Evolutionary conservation across 2,329 filamentous ascomycete species (phyloP).

Genomic region (Verticillium tricorpus): DNA sequence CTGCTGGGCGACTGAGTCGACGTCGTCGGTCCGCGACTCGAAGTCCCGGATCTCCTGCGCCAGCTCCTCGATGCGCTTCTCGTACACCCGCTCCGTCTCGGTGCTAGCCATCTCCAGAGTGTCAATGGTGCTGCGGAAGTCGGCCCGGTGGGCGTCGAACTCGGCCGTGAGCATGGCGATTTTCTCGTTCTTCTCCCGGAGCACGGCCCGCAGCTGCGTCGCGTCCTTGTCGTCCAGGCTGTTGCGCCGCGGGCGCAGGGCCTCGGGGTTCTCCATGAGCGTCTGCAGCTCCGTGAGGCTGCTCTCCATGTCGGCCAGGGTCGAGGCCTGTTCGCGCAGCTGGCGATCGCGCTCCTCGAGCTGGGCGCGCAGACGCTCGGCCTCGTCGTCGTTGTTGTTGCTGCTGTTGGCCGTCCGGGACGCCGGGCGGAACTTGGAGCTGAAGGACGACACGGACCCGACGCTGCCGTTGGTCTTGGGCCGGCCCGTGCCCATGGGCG

Average conservation of each 20-base stretch:
- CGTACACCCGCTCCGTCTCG: constrained; percentile 94
- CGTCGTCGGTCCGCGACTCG: constrained; percentile 79
- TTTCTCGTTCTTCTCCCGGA: constrained; percentile 95
- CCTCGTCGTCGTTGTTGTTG: constrained; percentile 63
- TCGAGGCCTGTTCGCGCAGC: constrained; percentile 80
- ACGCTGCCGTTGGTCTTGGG: constrained; percentile 49
- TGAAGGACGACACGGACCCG: constrained; percentile 51
- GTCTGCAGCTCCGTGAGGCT: constrained; percentile 73
- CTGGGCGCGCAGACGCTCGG: constrained; percentile 67
- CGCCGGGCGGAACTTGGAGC: constrained; percentile 45
- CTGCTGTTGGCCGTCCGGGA: constrained; percentile 33
- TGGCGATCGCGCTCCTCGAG: constrained; percentile 82
- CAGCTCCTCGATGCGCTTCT: constrained; percentile 83
- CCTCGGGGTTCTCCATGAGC: constrained; percentile 58
- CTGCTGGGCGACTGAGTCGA: constrained; percentile 85
- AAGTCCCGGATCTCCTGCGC: constrained; percentile 79
- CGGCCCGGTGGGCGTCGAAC: constrained; percentile 90
- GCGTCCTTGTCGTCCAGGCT: constrained; percentile 67
- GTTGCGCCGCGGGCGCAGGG: constrained; percentile 34
- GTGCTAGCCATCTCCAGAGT: constrained; percentile 92
- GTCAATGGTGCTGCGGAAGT: constrained; percentile 95
- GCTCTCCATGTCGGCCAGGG: constrained; percentile 83
- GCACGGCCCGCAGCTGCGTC: constrained; percentile 69
- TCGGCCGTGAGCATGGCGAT: constrained; percentile 89
- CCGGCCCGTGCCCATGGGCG: constrained; percentile 43